Percentiles rank a stretch among this genome's conserved stretches.
phyloP scores from a whole-genome alignment of 2,329 filamentous ascomycete species.

The Metarhizium album region DNA sequence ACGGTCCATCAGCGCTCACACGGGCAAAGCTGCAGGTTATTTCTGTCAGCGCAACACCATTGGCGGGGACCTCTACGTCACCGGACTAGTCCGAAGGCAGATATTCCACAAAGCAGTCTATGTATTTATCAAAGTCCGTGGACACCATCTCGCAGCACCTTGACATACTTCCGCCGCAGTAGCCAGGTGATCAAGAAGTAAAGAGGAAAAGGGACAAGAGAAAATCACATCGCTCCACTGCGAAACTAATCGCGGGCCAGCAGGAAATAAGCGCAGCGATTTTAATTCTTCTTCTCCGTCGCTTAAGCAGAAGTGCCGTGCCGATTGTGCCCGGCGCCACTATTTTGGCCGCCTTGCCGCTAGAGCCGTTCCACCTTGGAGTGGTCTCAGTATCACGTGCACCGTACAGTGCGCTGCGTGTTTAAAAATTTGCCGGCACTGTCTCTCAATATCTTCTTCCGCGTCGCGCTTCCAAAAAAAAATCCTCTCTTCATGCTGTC shows the following conservation, averaged over 20 bases:
- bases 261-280: no score
- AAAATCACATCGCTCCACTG: no score
- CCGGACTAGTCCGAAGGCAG: slow-evolving; percentile 3
- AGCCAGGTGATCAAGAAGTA: no score
- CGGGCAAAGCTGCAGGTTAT: not conserved
- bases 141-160: not conserved
- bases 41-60: not conserved
- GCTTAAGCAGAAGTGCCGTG: no score
- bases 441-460: slow-evolving; percentile 22
- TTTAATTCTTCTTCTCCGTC: no score
- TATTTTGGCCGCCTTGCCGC: not conserved
- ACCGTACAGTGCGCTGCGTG: slow-evolving; percentile 13
- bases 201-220: no score
- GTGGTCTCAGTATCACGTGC: slow-evolving; percentile 16
- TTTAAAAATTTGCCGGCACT: slow-evolving; percentile 21
- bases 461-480: slow-evolving; percentile 5
- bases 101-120: not conserved
- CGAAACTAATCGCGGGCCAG: no score
- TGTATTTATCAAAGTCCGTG: not conserved
- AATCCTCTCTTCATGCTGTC: not conserved
- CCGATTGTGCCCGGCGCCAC: not conserved
- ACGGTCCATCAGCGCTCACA: not conserved
- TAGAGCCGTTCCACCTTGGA: not conserved
- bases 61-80: slow-evolving; percentile 1
- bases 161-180: not conserved